phyloP scores from a whole-genome alignment of 495 filamentous ascomycete species.

The Penicillium canescens region DNA sequence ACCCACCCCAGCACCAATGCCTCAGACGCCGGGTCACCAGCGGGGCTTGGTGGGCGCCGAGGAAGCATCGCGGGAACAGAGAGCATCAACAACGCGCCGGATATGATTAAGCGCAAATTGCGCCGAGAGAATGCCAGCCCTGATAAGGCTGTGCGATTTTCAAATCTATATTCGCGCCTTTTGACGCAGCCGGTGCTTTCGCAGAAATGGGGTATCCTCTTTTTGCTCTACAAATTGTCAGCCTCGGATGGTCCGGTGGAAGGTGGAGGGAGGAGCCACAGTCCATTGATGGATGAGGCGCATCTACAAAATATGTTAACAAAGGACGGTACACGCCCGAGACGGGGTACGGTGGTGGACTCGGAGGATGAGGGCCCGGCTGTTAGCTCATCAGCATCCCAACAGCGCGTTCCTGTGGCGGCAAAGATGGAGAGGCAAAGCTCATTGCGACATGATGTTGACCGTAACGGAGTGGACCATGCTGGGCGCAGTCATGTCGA shows the following conservation, averaged over 20 bases:
- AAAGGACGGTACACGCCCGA: conserved; percentile 23
- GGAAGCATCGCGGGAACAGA: conserved; percentile 39
- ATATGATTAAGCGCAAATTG: conserved; percentile 86
- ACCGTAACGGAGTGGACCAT: conserved; percentile 17
- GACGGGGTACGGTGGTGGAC: conserved; percentile 25
- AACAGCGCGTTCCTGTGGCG: conserved; percentile 23
- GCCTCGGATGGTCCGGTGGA: conserved; percentile 48
- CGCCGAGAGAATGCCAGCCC: conserved; percentile 72
- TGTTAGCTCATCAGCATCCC: conserved; percentile 46
- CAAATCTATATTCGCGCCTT: conserved; percentile 83
- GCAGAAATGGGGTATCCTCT: conserved; percentile 95
- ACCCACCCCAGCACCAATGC: conserved; percentile 24
- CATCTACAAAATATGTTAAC: conserved; percentile 40
- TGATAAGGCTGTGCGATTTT: conserved; percentile 83
- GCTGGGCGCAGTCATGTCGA: conserved; percentile 21
- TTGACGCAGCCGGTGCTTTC: conserved; percentile 85
- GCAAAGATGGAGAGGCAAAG: conserved; percentile 25
- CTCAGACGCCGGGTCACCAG: conserved; percentile 31
- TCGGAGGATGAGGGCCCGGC: conserved; percentile 45
- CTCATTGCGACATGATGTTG: conserved; percentile 27
- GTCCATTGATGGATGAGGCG: conserved; percentile 39
- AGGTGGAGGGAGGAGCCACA: conserved; percentile 34
- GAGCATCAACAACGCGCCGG: conserved; percentile 84
- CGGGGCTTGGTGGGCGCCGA: conserved; percentile 25
- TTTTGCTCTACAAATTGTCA: conserved; percentile 81